Percentiles rank a stretch among this genome's conserved stretches.
Conservation (phyloP, 2,329 filamentous ascomycete genomes). For the Geosmithia putterillii region DNA sequence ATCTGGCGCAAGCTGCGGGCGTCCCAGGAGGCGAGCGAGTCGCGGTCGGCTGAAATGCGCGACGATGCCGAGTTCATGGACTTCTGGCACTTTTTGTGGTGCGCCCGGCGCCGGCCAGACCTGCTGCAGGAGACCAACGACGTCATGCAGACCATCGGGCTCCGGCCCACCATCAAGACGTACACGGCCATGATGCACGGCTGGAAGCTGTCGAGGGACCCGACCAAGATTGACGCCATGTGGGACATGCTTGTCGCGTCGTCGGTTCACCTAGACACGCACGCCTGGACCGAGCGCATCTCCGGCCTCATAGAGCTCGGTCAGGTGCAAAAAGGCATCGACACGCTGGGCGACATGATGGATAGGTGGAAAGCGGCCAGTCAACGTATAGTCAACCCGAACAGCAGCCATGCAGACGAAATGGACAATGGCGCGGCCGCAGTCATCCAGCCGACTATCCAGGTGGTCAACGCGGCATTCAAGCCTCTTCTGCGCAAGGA, state of each 20-base stretch:
- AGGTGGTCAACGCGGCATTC: conserved; percentile 58
- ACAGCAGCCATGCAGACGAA: conserved; percentile 10
- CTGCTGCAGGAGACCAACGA: conserved; percentile 23
- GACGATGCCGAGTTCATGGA: conserved; percentile 21
- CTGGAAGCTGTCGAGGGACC: conserved; percentile 47
- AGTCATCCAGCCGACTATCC: conserved; percentile 47
- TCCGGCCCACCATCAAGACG: conserved; percentile 48
- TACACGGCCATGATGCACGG: conserved; percentile 67
- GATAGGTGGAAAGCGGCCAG: conserved; percentile 38
- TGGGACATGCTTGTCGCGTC: conserved; percentile 52
- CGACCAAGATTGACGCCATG: conserved; percentile 47
- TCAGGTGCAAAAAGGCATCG: conserved; percentile 42
- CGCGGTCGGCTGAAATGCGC: conserved; percentile 15
- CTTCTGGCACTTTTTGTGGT: conserved; percentile 27
- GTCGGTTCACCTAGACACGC: conserved; percentile 46
- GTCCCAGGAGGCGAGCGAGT: conserved; percentile 10
- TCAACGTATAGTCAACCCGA: no score
- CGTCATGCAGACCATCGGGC: conserved; percentile 30
- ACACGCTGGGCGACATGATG: conserved; percentile 55
- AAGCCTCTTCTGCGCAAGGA: conserved; percentile 45
- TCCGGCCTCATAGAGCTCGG: conserved; percentile 48
- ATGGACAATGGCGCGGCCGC: conserved; percentile 6
- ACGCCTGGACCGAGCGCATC: conserved; percentile 61
- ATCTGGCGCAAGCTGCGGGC: conserved; percentile 20
- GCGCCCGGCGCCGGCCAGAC: conserved; percentile 15